These are phyloP conservation scores for Neoboletus magnificus DNA, from an alignment of 768 basidiomycete species.

Conservation along the genomic window DNA sequence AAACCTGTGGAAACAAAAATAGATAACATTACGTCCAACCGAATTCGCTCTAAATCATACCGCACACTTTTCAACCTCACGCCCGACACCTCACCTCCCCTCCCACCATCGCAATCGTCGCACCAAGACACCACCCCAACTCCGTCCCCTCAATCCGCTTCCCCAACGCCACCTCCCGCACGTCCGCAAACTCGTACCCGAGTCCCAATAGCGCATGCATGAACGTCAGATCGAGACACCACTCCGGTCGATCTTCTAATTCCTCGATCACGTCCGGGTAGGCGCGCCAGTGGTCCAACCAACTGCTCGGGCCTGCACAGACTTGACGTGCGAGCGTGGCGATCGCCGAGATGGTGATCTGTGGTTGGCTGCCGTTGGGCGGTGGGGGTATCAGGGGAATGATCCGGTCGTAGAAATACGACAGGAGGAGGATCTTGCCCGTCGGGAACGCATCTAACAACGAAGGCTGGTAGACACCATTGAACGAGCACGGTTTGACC, in stretches of 20 bases:
- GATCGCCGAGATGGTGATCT: slow-evolving; percentile 55
- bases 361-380: slow-evolving; percentile 22
- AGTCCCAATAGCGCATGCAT: slow-evolving; percentile 84
- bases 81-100: slow-evolving; percentile 55
- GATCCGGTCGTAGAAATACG: slow-evolving; percentile 97
- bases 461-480: slow-evolving; percentile 95
- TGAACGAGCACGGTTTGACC: slow-evolving; percentile 92
- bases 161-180: slow-evolving; percentile 68
- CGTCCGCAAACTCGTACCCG: slow-evolving; percentile 85
- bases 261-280: slow-evolving; percentile 57
- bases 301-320: slow-evolving; percentile 64
- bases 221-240: slow-evolving; percentile 94
- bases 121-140: slow-evolving; percentile 91
- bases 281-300: slow-evolving; percentile 50
- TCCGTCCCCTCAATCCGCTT: slow-evolving; percentile 89
- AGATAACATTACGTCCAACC: no score
- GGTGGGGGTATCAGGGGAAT: slow-evolving; percentile 58
- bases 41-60: no score
- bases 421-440: slow-evolving; percentile 86
- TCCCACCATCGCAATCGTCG: slow-evolving; percentile 71
- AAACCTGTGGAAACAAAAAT: no score
- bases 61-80: slow-evolving; percentile 4
- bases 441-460: slow-evolving; percentile 82
- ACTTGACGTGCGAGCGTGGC: slow-evolving; percentile 63
- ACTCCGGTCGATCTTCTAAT: slow-evolving; percentile 82